Evolutionary conservation across 75 land plant species (phyloP), one percentile per base, ranked within the genome.

Genomic region (Cryptomeria japonica): DNA sequence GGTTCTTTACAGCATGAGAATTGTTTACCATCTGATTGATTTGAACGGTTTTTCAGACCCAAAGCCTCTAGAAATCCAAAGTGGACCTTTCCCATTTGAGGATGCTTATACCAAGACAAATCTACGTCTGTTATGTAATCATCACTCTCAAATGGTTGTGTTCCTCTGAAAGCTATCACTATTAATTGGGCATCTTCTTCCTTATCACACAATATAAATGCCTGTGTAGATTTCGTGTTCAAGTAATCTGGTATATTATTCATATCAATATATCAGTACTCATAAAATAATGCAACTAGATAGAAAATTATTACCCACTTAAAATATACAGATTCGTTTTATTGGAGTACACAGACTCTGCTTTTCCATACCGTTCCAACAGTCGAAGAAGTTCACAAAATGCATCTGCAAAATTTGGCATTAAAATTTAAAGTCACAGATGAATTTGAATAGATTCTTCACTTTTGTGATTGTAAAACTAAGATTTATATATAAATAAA

Each of bases 101-200:
- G 91, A 14, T 87, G 84, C 22, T 92, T 88, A 70, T 93, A 93
- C 94, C 94, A 94, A 16, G 94, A 93, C 85, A 91, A 90, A 79
- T 93, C 91, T 25, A 92, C 88, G 84, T 94, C 94, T 32, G 94
- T 93, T 84, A 84, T 86, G 92, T 92, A 94, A 80, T 94, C 95
- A 87, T 93, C 89, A 9, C 90, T 87, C 72, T 92, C 86, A 88
- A 97, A 97, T 10, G 96, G 93, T 25, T 89, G 88, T 13, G 99
- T 97, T 83, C 99, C 99, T 49, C 95, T 85, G 88, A 95, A 97
- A 2, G 95, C 88, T 12, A 97, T 89, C n/a, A 96, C 92, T 19
- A 95, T 87, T 15, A 93, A 77, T 14, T 89, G 87, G 1, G 90
- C 92, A 32, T 93, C 94, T 2, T 7, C 8, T 22, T 77, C 16